Percentiles rank a stretch among this genome's conserved stretches.
These are phyloP conservation scores for Williopsis jadinii DNA, from an alignment of 1,139 yeast genomes.

Conservation along the genomic window DNA sequence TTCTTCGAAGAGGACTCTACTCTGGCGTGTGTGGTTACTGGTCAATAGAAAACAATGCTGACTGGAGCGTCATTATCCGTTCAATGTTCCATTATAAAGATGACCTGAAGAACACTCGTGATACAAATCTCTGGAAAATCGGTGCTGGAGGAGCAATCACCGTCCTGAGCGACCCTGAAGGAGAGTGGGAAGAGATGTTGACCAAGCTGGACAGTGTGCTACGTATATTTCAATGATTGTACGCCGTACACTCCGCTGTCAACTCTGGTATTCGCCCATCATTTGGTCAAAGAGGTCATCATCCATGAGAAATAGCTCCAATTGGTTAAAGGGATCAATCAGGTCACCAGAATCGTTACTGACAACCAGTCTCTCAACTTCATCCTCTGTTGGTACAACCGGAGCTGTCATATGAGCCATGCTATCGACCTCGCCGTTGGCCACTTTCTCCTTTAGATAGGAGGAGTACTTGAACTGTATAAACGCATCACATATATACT, in stretches of 20 bases:
- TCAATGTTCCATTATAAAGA: slow-evolving; percentile 64
- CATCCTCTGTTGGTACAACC: slow-evolving; percentile 2
- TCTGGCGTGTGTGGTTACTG: slow-evolving; percentile 96
- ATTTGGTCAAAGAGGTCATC: slow-evolving; percentile 1
- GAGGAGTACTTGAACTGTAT: slow-evolving; percentile 2
- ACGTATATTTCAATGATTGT: slow-evolving; percentile 40
- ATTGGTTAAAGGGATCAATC: background rate
- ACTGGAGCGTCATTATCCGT: slow-evolving; percentile 94
- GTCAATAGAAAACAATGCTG: slow-evolving; percentile 83
- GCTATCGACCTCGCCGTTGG: too few relatives aligned
- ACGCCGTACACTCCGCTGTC: background rate
- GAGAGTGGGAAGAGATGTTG: slow-evolving; percentile 92
- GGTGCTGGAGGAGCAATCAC: slow-evolving; percentile 99
- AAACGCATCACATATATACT: background rate
- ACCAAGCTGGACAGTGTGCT: slow-evolving; percentile 75
- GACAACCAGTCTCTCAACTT: slow-evolving; percentile 1
- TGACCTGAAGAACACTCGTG: slow-evolving; percentile 34
- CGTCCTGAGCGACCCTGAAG: slow-evolving; percentile 69
- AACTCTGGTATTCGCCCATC: background rate
- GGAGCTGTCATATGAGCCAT: too few relatives aligned
- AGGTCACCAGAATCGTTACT: background rate
- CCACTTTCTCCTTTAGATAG: background rate
- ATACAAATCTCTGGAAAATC: slow-evolving; percentile 55
- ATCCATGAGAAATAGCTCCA: background rate
- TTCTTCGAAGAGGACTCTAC: slow-evolving; percentile 66